A percentile compares a stretch with the other conserved stretches of the same genome.
phyloP scores from a whole-genome alignment of 768 basidiomycete species.

The Calocybe indica region DNA sequence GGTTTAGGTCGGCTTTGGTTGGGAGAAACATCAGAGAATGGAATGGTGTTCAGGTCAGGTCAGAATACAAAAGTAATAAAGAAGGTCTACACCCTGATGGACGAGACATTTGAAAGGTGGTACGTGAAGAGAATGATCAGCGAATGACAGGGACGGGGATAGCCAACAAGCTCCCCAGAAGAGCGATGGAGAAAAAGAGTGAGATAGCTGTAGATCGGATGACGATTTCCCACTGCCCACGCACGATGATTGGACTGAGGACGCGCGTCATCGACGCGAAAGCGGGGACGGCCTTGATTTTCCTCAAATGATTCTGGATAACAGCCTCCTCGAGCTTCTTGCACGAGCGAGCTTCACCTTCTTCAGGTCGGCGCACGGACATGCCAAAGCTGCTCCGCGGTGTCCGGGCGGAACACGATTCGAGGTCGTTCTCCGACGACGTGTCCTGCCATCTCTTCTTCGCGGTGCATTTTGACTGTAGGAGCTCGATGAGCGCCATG shows the following conservation, averaged over 20 bases:
- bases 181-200: slow-evolving; percentile 34
- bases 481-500: slow-evolving; percentile 28
- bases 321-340: slow-evolving; percentile 15
- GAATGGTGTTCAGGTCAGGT: background rate
- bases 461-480: slow-evolving; percentile 37
- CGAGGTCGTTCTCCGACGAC: background rate
- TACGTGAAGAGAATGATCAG: background rate
- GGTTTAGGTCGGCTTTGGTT: too few relatives aligned
- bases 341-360: slow-evolving; percentile 4
- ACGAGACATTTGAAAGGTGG: background rate
- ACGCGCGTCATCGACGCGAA: slow-evolving; percentile 70
- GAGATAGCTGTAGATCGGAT: slow-evolving; percentile 49
- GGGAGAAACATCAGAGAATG: slow-evolving; percentile 2
- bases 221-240: slow-evolving; percentile 87
- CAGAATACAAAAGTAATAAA: background rate
- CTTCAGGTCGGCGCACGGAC: slow-evolving; percentile 1
- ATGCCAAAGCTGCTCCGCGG: slow-evolving; percentile 13
- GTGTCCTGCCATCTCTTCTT: slow-evolving; percentile 29
- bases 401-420: slow-evolving; percentile 5
- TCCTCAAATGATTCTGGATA: slow-evolving; percentile 35
- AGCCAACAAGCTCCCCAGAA: slow-evolving; percentile 36
- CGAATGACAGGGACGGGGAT: slow-evolving; percentile 20
- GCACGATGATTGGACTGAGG: slow-evolving; percentile 60
- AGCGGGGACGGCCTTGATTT: slow-evolving; percentile 55
- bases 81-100: background rate